Conservation (phyloP, 768 basidiomycete species). For the Austroboletus festivus region DNA sequence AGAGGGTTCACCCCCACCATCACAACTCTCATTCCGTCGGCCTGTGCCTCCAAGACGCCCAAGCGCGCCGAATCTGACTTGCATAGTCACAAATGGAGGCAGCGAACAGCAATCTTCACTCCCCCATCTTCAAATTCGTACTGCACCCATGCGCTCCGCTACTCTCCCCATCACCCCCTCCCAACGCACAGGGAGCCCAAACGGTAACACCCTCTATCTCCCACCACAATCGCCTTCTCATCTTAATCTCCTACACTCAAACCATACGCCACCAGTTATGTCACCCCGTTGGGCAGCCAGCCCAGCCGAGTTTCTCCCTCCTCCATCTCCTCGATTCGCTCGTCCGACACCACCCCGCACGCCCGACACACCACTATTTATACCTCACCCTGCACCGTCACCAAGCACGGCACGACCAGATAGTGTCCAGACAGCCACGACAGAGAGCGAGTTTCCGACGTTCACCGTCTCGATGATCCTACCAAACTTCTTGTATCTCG, state of each 20-base stretch:
- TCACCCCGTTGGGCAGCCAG: slow-evolving; percentile 40
- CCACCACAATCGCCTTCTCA: slow-evolving; percentile 53
- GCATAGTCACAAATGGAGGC: slow-evolving; percentile 58
- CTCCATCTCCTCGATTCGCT: slow-evolving; percentile 23
- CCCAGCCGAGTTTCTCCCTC: slow-evolving; percentile 39
- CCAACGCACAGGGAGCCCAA: slow-evolving; percentile 19
- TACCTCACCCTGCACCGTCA: slow-evolving; percentile 39
- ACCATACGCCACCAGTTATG: slow-evolving; percentile 52
- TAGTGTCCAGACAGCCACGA: slow-evolving; percentile 20
- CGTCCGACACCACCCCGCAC: slow-evolving; percentile 38
- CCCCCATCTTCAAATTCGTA: slow-evolving; percentile 61
- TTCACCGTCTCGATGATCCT: slow-evolving; percentile 91
- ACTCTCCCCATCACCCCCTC: slow-evolving; percentile 50
- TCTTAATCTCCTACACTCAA: slow-evolving; percentile 57
- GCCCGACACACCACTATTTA: slow-evolving; percentile 36
- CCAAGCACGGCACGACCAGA: slow-evolving; percentile 66
- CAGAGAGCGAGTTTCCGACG: slow-evolving; percentile 50
- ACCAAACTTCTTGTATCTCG: slow-evolving; percentile 86
- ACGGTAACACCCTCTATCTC: slow-evolving; percentile 18
- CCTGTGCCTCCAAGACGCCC: slow-evolving; percentile 55
- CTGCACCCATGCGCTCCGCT: slow-evolving; percentile 54
- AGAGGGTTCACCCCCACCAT: slow-evolving; percentile 66
- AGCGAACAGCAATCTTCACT: slow-evolving; percentile 40
- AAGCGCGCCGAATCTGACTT: slow-evolving; percentile 59
- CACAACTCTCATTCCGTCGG: slow-evolving; percentile 51